Evolutionary conservation across 176 grass and related monocot genomes (phyloP).

Genomic region (Elaeis guineensis): DNA sequence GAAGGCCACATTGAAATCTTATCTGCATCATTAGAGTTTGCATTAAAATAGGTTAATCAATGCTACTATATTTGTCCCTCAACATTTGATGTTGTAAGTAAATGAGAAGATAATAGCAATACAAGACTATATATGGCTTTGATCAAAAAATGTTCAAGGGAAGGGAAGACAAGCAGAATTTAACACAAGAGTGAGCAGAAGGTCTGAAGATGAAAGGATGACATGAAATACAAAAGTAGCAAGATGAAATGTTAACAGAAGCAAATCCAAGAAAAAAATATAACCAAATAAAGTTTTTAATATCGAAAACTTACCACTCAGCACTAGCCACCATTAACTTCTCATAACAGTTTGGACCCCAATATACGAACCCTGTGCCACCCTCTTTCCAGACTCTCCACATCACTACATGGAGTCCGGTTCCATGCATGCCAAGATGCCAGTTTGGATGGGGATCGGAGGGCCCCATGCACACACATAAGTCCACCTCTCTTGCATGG

Average conservation of each 20-base stretch:
- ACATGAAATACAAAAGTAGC: background rate
- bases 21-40: conserved; percentile 31
- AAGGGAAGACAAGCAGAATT: too few relatives aligned
- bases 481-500: conserved; percentile 84
- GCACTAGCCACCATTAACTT: conserved; percentile 78
- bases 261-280: too few relatives aligned
- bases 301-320: conserved; percentile 39
- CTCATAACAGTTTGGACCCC: conserved; percentile 90
- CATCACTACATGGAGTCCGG: conserved; percentile 83
- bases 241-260: too few relatives aligned
- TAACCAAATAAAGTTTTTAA: too few relatives aligned
- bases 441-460: conserved; percentile 94
- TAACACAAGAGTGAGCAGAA: too few relatives aligned
- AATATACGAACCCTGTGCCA: conserved; percentile 88
- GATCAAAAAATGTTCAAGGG: too few relatives aligned
- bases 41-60: background rate
- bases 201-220: background rate
- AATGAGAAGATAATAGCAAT: too few relatives aligned
- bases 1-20: conserved; percentile 76
- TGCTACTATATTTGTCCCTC: too few relatives aligned
- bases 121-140: too few relatives aligned
- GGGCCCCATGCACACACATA: conserved; percentile 92
- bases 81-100: too few relatives aligned
- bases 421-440: conserved; percentile 94
- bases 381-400: conserved; percentile 97